These are phyloP conservation scores for Herpetomonas samuelpessoai DNA, from an alignment of 208 protist species.

Conservation along the genomic window DNA sequence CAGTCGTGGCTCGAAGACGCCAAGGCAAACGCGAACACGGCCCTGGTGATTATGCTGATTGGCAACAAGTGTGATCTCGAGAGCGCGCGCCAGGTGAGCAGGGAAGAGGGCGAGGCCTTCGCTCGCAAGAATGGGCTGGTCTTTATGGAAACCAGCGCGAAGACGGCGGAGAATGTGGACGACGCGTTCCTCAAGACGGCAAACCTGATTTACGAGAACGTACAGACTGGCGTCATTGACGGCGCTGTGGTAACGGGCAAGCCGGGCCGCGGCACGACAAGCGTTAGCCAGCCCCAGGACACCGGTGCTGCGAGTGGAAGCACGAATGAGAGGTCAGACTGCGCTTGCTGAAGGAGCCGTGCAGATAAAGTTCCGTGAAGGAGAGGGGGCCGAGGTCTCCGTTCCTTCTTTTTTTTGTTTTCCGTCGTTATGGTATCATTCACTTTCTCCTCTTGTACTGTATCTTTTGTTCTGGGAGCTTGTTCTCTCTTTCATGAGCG, in stretches of 20 bases:
- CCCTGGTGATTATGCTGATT: slow-evolving; percentile 99
- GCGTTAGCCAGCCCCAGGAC: too few species aligned
- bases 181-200: slow-evolving; percentile 96
- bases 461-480: too few species aligned
- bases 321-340: too few species aligned
- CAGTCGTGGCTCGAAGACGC: slow-evolving; percentile 98
- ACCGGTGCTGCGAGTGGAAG: too few species aligned
- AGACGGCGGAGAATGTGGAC: slow-evolving; percentile 96
- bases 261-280: too few species aligned
- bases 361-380: too few species aligned
- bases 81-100: slow-evolving; percentile 85
- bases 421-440: too few species aligned
- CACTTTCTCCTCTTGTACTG: too few species aligned
- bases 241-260: slow-evolving; percentile 61
- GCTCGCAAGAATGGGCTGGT: slow-evolving; percentile 94
- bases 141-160: slow-evolving; percentile 99
- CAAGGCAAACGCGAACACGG: slow-evolving; percentile 92
- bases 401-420: too few species aligned
- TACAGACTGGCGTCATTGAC: slow-evolving; percentile 93
- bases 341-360: too few species aligned
- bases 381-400: too few species aligned
- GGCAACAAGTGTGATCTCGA: slow-evolving; percentile 99
- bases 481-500: too few species aligned
- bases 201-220: slow-evolving; percentile 95
- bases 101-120: slow-evolving; percentile 96